Evolutionary conservation across 2,329 filamentous ascomycete species (phyloP), one percentile per base, ranked within the genome.

Genomic region (Pseudogymnoascus pannorum): DNA sequence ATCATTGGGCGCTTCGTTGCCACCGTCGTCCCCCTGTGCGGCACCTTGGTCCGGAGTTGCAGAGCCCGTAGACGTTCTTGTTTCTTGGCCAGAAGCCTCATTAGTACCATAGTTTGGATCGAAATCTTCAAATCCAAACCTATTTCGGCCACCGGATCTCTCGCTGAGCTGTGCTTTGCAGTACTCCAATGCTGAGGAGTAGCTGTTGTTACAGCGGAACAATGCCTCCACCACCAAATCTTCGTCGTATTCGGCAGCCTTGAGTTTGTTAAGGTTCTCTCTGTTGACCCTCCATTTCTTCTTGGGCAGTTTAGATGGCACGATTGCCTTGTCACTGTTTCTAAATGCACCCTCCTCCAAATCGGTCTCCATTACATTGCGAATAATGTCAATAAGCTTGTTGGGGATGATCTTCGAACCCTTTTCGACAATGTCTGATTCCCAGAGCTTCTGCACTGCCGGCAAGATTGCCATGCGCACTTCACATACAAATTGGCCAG

Each of bases 401-500:
- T 90, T 89, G 16, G 94, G 84, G 42, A 92, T 88, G 20, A 86
- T 81, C 22, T 86, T 87, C 2, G 89, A 86, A 1, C 91, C 84
- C 68, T 91, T 92, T 67, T 96, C 91, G 16, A 94, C 84, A 57
- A 96, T 84, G 24, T 85, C 79, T 1, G 92, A 95, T 66, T 91
- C 86, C 95, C 94, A 99, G 26, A 97, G 82, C 54, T 87, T 82
- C 61, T 83, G 82, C 40, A 94, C 82, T 51, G 88, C 84, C 0
- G 92, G 90, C 12, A 97, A 76, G 24, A 97, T 84, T 24, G 87
- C 84, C 75, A 89, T 85, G 42, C 94, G 87, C 42, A 97, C 76
- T 72, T 97, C 93, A 5, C 97, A 86, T 12, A 97, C 78, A 61
- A 97, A 88, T 68, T 97, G 93, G 1, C 84, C 79, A 12, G 86